Base-by-base conservation (phyloP, 2,329 filamentous ascomycete genomes). In the Fusarium gaditjirri region DNA sequence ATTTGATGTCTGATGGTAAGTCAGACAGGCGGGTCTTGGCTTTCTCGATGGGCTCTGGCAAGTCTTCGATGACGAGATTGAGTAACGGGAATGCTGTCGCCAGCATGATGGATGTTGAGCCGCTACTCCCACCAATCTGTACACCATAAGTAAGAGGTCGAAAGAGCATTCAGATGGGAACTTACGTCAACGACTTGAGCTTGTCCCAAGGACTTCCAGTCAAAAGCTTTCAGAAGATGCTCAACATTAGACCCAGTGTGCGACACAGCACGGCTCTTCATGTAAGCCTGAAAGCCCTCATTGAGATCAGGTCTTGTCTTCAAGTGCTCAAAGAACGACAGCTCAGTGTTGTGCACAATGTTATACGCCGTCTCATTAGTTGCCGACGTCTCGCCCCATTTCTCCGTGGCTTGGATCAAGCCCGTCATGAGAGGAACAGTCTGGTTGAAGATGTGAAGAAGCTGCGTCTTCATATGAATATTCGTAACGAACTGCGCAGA, bases 31-130 rank as follows among this genome's bases (percentile, higher is more conserved):
- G 66, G 17, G 42, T 2, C 12, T 44, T 68, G 0, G 58, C 71
- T 8, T 54, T 54, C 0, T 56, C 39, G 8, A 62, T 44, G 4
- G 64, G 55, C 2, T 72, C 55, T 1, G 57, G 52, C 6, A 74
- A 78, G 65, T 84, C 82, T 62, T 84, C 78, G 7, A 84, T 64
- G 14, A 83, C 72, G 38, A 83, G 78, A 2, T 76, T 79, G 11
- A 83, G 73, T 7, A 78, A 56, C 2, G 79, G 79, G 53, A 81
- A 81, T 6, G 79, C 44, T 11, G 68, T 74, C 7, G 75, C 77
- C 6, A 83, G 74, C 47, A 62, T 65, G 2, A 61, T 59, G 0
- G 67, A 54, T 2, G 52, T 63, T 16, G 66, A 58, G 1, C 73
- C 73, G 25, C 60, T 70, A 0, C 58, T 66, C 1, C 73, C 73